These are phyloP conservation scores for Candida arabinofermentans DNA, from an alignment of 805 yeast genomes.

Conservation along the genomic window DNA sequence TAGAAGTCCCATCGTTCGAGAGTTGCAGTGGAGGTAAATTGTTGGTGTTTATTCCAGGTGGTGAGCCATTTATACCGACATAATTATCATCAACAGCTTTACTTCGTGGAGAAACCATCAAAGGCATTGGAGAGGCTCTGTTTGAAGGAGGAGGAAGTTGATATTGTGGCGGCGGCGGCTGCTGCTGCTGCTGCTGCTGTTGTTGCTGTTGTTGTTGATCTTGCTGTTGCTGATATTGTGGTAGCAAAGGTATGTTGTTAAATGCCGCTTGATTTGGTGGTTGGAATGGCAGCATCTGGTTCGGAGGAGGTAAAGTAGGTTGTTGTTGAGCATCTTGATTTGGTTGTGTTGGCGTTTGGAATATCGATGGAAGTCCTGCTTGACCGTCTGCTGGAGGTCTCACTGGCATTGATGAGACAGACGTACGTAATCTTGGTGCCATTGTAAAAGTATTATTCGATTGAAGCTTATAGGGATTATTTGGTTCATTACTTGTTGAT, in stretches of 20 bases:
- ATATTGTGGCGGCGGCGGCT: not conserved
- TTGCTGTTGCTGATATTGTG: not conserved
- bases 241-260: not conserved
- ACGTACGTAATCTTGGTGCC: not conserved
- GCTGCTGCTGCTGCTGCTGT: not conserved
- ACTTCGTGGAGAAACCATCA: not conserved
- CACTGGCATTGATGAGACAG: too few relatives aligned
- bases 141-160: not conserved
- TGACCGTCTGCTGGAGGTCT: too few relatives aligned
- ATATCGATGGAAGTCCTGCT: too few relatives aligned
- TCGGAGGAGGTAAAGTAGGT: not conserved
- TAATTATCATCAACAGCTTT: not conserved
- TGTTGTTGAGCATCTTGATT: too few relatives aligned
- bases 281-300: not conserved
- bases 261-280: not conserved
- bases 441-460: too few relatives aligned
- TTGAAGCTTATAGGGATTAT: not conserved
- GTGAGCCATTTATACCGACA: not conserved
- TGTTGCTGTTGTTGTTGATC: not conserved
- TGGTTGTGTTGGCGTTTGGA: too few relatives aligned
- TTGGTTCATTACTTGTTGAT: constrained; percentile 3
- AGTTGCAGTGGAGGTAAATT: not conserved
- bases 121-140: not conserved
- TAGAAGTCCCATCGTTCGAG: not conserved
- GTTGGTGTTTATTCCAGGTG: not conserved